A percentile compares a stretch with the other conserved stretches of the same genome.
phyloP scores from a whole-genome alignment of 805 yeast species.

The Yarrowia phangngaensis region DNA sequence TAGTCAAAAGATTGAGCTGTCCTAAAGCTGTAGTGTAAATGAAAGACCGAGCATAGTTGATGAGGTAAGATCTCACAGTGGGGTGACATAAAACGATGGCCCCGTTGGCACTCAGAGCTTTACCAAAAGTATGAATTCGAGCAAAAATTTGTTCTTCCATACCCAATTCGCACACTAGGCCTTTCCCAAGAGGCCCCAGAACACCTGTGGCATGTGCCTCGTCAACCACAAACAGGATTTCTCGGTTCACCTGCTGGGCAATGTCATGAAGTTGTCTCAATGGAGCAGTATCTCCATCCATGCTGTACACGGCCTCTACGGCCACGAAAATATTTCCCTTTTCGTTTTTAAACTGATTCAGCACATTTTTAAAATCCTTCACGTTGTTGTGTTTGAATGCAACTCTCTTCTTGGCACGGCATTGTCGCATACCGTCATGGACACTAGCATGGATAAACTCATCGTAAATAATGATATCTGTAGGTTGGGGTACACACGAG shows the following conservation, averaged over 20 bases:
- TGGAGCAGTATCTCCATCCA: slow-evolving; percentile 35
- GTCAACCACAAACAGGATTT: slow-evolving; percentile 49
- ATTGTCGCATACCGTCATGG: slow-evolving; percentile 33
- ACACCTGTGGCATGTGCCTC: slow-evolving; percentile 95
- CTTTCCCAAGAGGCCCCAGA: slow-evolving; percentile 76
- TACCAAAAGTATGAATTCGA: slow-evolving; percentile 34
- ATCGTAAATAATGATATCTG: slow-evolving; percentile 33
- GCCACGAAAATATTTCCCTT: slow-evolving; percentile 31
- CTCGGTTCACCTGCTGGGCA: background rate
- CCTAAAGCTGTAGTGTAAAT: slow-evolving; percentile 33
- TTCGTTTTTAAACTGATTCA: background rate
- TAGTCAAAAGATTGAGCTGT: slow-evolving; percentile 29
- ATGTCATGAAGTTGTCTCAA: slow-evolving; percentile 17
- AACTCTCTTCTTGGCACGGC: slow-evolving; percentile 27
- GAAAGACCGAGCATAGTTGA: slow-evolving; percentile 34
- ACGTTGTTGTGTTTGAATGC: slow-evolving; percentile 31
- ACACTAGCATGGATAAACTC: slow-evolving; percentile 35
- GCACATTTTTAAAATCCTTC: slow-evolving; percentile 15
- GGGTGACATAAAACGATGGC: slow-evolving; percentile 31
- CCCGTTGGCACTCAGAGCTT: slow-evolving; percentile 33
- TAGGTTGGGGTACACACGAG: slow-evolving; percentile 32
- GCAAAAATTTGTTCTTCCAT: slow-evolving; percentile 30
- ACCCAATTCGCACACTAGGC: slow-evolving; percentile 38
- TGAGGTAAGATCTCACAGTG: slow-evolving; percentile 27
- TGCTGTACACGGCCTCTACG: slow-evolving; percentile 33